Percentiles rank a stretch among this genome's conserved stretches.
Evolutionary conservation across 176 grass and related monocot genomes (phyloP).

Genomic region (Lolium rigidum): DNA sequence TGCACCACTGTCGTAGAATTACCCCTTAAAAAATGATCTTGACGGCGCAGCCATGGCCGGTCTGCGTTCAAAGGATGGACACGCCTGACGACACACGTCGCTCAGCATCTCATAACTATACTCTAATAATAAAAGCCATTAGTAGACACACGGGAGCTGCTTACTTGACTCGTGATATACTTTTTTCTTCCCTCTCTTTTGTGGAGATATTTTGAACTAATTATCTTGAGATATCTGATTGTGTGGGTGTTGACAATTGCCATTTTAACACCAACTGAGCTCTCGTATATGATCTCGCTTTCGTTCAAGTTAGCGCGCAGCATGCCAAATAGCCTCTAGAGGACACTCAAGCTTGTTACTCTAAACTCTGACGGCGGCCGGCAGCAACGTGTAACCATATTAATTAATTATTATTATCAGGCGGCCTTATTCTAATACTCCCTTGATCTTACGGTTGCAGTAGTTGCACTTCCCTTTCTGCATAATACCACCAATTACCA

Average conservation of each 20-base stretch:
- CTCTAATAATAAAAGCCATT: neutral
- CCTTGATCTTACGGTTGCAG: no score
- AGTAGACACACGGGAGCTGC: neutral
- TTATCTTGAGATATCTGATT: neutral
- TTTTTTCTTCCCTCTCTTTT: neutral
- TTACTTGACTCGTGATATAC: constrained; percentile 2
- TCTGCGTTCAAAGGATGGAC: neutral
- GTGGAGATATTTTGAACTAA: neutral
- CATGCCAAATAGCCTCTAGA: neutral
- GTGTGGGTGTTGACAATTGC: neutral
- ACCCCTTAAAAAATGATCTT: constrained; percentile 17
- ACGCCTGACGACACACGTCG: constrained; percentile 34
- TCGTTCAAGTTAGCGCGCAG: neutral
- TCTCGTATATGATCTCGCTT: neutral
- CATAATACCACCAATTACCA: no score
- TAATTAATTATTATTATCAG: neutral
- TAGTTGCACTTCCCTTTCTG: no score
- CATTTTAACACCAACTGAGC: neutral
- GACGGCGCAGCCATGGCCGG: neutral
- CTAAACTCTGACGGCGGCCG: neutral
- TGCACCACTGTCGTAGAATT: neutral
- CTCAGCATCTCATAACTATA: neutral
- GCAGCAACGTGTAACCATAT: neutral
- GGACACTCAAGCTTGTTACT: neutral
- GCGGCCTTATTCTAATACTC: neutral